Base-by-base conservation (phyloP, 768 basidiomycete species). In the Mycena belliarum region DNA sequence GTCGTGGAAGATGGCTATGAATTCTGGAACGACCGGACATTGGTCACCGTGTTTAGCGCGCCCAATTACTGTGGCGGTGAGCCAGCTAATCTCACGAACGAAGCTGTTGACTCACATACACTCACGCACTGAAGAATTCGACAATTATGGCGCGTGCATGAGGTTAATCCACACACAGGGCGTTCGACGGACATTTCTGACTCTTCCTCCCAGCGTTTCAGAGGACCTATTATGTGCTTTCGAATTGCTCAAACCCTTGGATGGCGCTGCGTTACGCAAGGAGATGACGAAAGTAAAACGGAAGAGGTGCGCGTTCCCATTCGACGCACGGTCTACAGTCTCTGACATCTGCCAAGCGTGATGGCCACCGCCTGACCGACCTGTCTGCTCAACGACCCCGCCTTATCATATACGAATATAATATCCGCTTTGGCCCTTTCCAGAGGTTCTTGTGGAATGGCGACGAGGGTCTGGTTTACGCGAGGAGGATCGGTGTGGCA, bases 1-100 rank as follows among this genome's bases (percentile, higher is more conserved):
- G 97, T 99, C 43, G 97, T 99, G 61, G 97, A 99, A 72, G 93
- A 95, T 68, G 96, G 96, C 9, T 98, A 98, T 69, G 97, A 99
- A 77, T 99, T 99, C 70, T 99, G 97, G 93, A 98, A 98, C 67
- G 97, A 99, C 68, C 85, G 97, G 64, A 98, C 97, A 46, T 76
- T 99, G 65, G 97, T 99, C 51, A 99, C 97, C 1, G 95, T 99
- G 53, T 99, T 99, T 75, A 96, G 94, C 66, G 97, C 97, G 46
- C 97, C 97, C 21, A 97, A 97, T 67, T 95, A 94, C 66, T 95
- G 93, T 69, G 93, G 93, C 73, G 93, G 95, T 96, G 65, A 74
- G 91, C 81, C 21, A 48, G n/a, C 20, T 51, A 26, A 46, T 46
- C 26, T 35, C 60, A 46, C 46, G 26, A 20, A 29, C 20, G 35